Percentiles rank a stretch among this genome's conserved stretches.
Conservation (phyloP, 768 basidiomycete species). For the Hygrophorus russula region DNA sequence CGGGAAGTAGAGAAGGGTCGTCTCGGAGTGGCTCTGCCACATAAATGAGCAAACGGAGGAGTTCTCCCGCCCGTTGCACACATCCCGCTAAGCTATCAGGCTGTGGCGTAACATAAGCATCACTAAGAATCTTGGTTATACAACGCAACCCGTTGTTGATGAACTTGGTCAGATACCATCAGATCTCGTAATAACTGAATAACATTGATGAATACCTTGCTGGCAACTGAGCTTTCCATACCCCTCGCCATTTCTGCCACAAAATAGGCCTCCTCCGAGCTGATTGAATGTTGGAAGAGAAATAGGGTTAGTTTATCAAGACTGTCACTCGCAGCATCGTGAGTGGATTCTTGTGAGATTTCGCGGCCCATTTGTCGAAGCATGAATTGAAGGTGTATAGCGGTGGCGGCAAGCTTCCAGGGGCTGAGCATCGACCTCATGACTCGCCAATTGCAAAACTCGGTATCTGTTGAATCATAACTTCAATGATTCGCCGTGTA, state of each 20-base stretch:
- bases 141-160: constrained; percentile 64
- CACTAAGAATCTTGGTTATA: constrained; percentile 42
- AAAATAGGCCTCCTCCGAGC: constrained; percentile 71
- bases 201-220: constrained; percentile 36
- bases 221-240: constrained; percentile 52
- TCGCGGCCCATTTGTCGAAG: constrained; percentile 65
- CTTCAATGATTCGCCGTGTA: neutral
- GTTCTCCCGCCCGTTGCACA: constrained; percentile 48
- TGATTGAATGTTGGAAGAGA: constrained; percentile 64
- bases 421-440: constrained; percentile 63
- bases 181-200: neutral
- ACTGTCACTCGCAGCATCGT: constrained; percentile 43
- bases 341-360: constrained; percentile 45
- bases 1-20: constrained; percentile 27
- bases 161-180: constrained; percentile 34
- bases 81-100: constrained; percentile 24
- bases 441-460: constrained; percentile 47
- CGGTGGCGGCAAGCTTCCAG: constrained; percentile 76
- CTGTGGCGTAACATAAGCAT: constrained; percentile 17
- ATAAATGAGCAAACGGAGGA: constrained; percentile 57
- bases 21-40: constrained; percentile 57
- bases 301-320: constrained; percentile 56
- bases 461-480: constrained; percentile 24
- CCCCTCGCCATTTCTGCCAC: constrained; percentile 75
- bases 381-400: constrained; percentile 67